Conservation (phyloP, 2,329 filamentous ascomycete genomes). For the Penicillium corylophilum region DNA sequence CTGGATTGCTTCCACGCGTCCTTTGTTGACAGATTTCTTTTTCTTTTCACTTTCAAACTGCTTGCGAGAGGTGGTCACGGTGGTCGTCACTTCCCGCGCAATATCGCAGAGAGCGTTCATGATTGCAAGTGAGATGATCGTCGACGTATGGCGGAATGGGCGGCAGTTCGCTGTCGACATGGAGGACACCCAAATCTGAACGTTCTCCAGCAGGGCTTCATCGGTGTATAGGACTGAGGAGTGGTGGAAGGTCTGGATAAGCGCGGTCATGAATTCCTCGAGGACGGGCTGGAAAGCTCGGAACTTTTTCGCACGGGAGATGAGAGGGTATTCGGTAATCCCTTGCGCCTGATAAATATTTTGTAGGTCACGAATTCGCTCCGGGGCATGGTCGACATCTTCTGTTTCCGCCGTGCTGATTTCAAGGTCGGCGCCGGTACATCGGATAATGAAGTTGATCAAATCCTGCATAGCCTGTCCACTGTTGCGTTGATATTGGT, state of each 20-base stretch:
- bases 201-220: constrained; percentile 75
- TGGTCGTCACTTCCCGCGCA: constrained; percentile 67
- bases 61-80: constrained; percentile 72
- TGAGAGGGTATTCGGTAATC: constrained; percentile 87
- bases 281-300: constrained; percentile 76
- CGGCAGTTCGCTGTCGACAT: constrained; percentile 87
- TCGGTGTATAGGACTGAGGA: constrained; percentile 80
- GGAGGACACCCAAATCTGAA: constrained; percentile 83
- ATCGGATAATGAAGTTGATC: constrained; percentile 62
- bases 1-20: constrained; percentile 71
- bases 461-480: constrained; percentile 57
- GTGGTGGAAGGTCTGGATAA: constrained; percentile 76
- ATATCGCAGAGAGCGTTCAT: constrained; percentile 74
- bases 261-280: constrained; percentile 72
- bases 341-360: constrained; percentile 79
- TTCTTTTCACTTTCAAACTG: constrained; percentile 78
- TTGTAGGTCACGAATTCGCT: constrained; percentile 79
- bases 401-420: constrained; percentile 81
- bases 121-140: constrained; percentile 77
- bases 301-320: constrained; percentile 74
- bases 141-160: constrained; percentile 91
- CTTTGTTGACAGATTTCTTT: constrained; percentile 71
- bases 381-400: constrained; percentile 82
- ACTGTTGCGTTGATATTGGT: constrained; percentile 56
- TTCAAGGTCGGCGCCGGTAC: constrained; percentile 76